Evolutionary conservation across 352 stramenopile species (phyloP).

Genomic region (Pythium angustatum): DNA sequence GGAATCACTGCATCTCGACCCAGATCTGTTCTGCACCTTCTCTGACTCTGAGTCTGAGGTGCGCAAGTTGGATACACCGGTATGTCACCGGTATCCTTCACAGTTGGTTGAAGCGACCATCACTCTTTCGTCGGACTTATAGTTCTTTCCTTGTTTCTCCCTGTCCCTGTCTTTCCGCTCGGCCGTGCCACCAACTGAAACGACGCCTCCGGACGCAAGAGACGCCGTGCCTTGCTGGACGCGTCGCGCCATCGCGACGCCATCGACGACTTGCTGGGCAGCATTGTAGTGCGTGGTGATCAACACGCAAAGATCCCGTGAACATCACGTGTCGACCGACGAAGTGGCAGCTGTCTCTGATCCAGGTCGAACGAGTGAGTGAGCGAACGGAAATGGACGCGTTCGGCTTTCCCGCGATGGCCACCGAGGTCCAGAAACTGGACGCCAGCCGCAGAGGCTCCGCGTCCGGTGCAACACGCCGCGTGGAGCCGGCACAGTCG

Average conservation of each 20-base stretch:
- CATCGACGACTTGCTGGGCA: too few species aligned
- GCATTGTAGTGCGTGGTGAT: too few species aligned
- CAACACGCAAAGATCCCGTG: too few species aligned
- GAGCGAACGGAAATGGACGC: conserved; percentile 31
- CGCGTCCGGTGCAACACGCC: neutral
- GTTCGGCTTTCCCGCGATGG: conserved; percentile 25
- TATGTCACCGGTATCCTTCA: too few species aligned
- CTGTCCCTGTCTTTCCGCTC: neutral
- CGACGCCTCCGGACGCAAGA: conserved; percentile 23
- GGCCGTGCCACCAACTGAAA: conserved; percentile 27
- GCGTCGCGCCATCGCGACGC: neutral
- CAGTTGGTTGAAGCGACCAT: conserved; percentile 30
- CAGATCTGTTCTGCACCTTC: neutral
- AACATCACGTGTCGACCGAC: too few species aligned
- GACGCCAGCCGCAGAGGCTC: neutral
- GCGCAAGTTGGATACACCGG: neutral
- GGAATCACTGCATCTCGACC: too few species aligned
- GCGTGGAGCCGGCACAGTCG: neutral
- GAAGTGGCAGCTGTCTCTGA: too few species aligned
- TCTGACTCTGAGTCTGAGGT: neutral
- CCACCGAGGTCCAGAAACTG: conserved; percentile 29
- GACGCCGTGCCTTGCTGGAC: neutral
- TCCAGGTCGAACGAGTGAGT: too few species aligned
- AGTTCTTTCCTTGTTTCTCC: neutral
- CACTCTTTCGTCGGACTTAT: conserved; percentile 17